Base-by-base conservation (phyloP, 2,329 filamentous ascomycete species). In the Botrytis tulipae region DNA sequence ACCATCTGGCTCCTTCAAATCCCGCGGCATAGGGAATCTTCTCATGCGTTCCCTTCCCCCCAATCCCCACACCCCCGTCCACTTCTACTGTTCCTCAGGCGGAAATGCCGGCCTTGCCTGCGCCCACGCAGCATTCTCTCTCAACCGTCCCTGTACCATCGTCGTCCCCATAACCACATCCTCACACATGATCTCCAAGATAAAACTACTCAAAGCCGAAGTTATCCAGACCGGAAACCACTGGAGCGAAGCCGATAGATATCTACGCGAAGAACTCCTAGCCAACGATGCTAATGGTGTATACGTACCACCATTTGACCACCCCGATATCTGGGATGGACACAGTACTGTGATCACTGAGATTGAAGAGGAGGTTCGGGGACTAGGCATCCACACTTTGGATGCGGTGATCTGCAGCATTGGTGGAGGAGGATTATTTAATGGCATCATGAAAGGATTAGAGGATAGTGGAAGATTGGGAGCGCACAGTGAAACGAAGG, bases 41-140 rank as follows among this genome's bases (percentile, higher is more conserved):
- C 90, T 93, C 80, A 85, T 90, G 67, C 84, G 85, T 76, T 80
- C 85, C 73, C 79, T 82, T 1, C 42, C 42, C 44, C 42, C 71
- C 4, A 63, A 66, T 73, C 59, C 76, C 72, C 75, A 54, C 69
- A 84, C 42, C 79, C 81, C 73, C 81, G 82, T 86, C 3, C 92
- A 93, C 84, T 95, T 95, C 86, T 96, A 93, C 84, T 92, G 88
- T 79, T 92, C 91, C 20, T 93, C 90, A 3, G 93, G 93, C 74
- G 94, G 94, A 73, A 97, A 97, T 80, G 94, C 94, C 3, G 94
- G 94, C 1, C 88, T 97, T 6, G 94, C 93, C 1, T 93, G 92
- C 78, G 92, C 93, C 25, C 90, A 89, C 66, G 92, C 93, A 1
- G 92, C 93, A 20, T 84, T 85, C 37, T 85, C 87, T 3, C 86